Conservation (phyloP, 805 yeast species). For the Sugiyamaella marilandica region DNA sequence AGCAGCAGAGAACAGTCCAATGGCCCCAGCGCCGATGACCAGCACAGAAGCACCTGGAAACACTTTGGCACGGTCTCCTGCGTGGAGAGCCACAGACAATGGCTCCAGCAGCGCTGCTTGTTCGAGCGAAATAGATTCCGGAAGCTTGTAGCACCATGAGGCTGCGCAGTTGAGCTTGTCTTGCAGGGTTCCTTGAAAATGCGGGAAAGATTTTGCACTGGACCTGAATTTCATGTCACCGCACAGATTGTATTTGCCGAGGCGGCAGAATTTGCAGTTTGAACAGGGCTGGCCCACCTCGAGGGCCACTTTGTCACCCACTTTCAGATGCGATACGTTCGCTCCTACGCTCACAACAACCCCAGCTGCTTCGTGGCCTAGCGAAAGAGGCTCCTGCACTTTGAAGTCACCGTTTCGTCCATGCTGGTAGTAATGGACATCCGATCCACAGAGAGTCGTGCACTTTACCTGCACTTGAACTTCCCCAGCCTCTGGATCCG, state of each 20-base stretch:
- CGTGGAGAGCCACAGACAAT: conserved; percentile 79
- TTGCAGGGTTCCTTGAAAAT: conserved; percentile 69
- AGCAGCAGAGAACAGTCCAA: conserved; percentile 65
- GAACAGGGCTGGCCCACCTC: conserved; percentile 84
- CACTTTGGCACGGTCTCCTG: conserved; percentile 57
- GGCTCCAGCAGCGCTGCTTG: conserved; percentile 89
- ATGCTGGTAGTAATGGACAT: conserved; percentile 73
- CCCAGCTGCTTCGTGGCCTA: conserved; percentile 88
- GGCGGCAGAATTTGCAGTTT: conserved; percentile 79
- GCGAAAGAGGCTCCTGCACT: conserved; percentile 71
- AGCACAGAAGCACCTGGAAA: conserved; percentile 50
- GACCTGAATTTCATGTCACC: conserved; percentile 90
- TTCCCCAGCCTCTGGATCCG: conserved; percentile 14
- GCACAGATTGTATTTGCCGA: conserved; percentile 79
- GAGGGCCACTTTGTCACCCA: conserved; percentile 83
- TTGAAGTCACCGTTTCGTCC: conserved; percentile 79
- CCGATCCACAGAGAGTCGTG: conserved; percentile 51
- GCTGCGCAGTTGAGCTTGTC: conserved; percentile 50
- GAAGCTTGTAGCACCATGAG: conserved; percentile 75
- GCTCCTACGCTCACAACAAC: conserved; percentile 65
- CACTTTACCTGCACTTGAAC: conserved; percentile 17
- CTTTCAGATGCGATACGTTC: conserved; percentile 57
- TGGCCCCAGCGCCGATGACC: conserved; percentile 50
- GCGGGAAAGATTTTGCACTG: conserved; percentile 51
- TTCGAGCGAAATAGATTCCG: conserved; percentile 69